phyloP scores from a whole-genome alignment of 768 basidiomycete species.

The Astraeus odoratus region DNA sequence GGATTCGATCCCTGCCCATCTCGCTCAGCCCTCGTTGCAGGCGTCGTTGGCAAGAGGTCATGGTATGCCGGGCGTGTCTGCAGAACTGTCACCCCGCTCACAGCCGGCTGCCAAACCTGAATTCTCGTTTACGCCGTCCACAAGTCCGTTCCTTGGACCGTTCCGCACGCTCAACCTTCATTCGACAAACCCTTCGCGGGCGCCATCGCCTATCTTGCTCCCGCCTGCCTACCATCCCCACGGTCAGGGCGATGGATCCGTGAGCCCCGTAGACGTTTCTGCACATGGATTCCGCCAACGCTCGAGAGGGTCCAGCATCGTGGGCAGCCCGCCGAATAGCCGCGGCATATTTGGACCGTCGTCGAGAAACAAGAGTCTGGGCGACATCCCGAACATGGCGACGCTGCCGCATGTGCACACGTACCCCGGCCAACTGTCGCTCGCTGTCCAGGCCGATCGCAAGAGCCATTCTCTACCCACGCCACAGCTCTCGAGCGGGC shows the following conservation, averaged over 20 bases:
- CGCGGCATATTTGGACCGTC: slow-evolving; percentile 22
- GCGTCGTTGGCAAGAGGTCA: slow-evolving; percentile 20
- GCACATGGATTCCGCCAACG: slow-evolving; percentile 18
- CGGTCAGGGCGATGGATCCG: slow-evolving; percentile 20
- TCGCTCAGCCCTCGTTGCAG: slow-evolving; percentile 22
- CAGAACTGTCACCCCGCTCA: slow-evolving; percentile 25
- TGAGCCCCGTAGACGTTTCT: slow-evolving; percentile 30
- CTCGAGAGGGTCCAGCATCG: slow-evolving; percentile 25
- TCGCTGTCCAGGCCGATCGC: slow-evolving; percentile 20
- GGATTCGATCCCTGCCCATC: slow-evolving; percentile 31
- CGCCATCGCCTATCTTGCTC: slow-evolving; percentile 62
- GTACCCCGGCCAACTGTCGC: slow-evolving; percentile 27
- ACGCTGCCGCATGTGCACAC: slow-evolving; percentile 26
- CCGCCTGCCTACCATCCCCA: slow-evolving; percentile 37
- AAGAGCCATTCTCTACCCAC: slow-evolving; percentile 37
- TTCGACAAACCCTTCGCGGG: slow-evolving; percentile 60
- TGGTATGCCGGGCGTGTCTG: slow-evolving; percentile 17
- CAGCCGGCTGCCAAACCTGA: slow-evolving; percentile 24
- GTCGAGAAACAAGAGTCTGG: slow-evolving; percentile 25
- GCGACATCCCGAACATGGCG: slow-evolving; percentile 24
- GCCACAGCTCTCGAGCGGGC: slow-evolving; percentile 58
- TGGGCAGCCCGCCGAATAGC: slow-evolving; percentile 31
- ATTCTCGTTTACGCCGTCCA: slow-evolving; percentile 55
- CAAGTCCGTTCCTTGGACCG: slow-evolving; percentile 76
- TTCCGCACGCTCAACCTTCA: slow-evolving; percentile 71